Evolutionary conservation across 1,284 basidiomycete species (phyloP).

Genomic region (Serendipita sp.): DNA sequence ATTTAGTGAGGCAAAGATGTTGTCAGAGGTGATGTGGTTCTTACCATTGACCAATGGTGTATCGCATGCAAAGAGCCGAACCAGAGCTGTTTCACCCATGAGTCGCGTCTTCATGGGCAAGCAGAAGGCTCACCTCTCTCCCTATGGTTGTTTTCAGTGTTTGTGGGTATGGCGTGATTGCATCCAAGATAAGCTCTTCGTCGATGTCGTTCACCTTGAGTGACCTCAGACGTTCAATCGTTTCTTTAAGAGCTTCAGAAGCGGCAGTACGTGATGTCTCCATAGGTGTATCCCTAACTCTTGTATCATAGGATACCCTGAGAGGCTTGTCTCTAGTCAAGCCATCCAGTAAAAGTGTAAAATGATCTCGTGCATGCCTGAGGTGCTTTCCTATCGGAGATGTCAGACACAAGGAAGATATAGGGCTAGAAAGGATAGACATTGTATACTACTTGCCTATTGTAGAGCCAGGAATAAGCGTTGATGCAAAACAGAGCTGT

Average conservation of each 20-base stretch:
- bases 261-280: conserved; percentile 52
- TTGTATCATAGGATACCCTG: conserved; percentile 54
- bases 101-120: background rate
- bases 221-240: conserved; percentile 40
- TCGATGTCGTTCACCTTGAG: conserved; percentile 34
- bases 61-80: conserved; percentile 72
- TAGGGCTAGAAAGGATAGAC: background rate
- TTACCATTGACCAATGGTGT: conserved; percentile 74
- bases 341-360: conserved; percentile 46
- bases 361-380: conserved; percentile 70
- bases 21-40: conserved; percentile 14
- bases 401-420: conserved; percentile 7
- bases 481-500: conserved; percentile 50
- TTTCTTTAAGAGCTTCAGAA: conserved; percentile 35
- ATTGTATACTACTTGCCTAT: conserved; percentile 39
- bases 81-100: conserved; percentile 45
- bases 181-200: conserved; percentile 49
- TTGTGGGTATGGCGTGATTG: conserved; percentile 63
- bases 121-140: conserved; percentile 43
- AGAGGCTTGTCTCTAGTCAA: conserved; percentile 21
- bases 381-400: conserved; percentile 53
- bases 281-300: conserved; percentile 67
- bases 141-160: conserved; percentile 64
- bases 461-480: conserved; percentile 64
- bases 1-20: conserved; percentile 6